Percentiles rank a stretch among this genome's conserved stretches.
Conservation (phyloP, 208 protist genomes). For the Herpetomonas muscarum region DNA sequence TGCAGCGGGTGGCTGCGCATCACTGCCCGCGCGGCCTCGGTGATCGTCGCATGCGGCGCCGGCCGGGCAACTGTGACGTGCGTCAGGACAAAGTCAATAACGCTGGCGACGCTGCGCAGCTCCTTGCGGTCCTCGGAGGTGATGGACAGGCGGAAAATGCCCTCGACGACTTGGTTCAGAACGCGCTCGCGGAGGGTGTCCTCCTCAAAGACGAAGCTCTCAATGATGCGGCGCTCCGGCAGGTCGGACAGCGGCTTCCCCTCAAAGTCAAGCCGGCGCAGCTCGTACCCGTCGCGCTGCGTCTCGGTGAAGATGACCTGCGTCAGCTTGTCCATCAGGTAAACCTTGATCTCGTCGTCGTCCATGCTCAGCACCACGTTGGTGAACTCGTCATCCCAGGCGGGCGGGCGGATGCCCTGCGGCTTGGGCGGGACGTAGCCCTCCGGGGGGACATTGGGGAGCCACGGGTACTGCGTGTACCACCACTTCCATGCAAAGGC, state of each 20-base stretch:
- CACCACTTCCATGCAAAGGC: slow-evolving; percentile 86
- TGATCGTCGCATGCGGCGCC: slow-evolving; percentile 27
- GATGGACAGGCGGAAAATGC: slow-evolving; percentile 74
- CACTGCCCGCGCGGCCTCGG: slow-evolving; percentile 52
- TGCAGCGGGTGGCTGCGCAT: slow-evolving; percentile 71
- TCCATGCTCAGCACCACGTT: slow-evolving; percentile 73
- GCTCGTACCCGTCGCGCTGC: slow-evolving; percentile 88
- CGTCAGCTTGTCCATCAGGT: slow-evolving; percentile 77
- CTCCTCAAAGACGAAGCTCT: slow-evolving; percentile 88
- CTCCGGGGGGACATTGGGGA: slow-evolving; percentile 75
- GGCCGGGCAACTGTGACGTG: slow-evolving; percentile 67
- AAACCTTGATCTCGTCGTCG: slow-evolving; percentile 57
- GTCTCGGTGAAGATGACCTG: slow-evolving; percentile 87
- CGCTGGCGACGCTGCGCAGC: slow-evolving; percentile 74
- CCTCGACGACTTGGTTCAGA: slow-evolving; percentile 80
- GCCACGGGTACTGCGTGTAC: slow-evolving; percentile 89
- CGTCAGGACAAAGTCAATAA: slow-evolving; percentile 83
- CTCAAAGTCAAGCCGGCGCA: slow-evolving; percentile 90
- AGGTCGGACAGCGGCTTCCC: slow-evolving; percentile 86
- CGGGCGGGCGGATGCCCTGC: slow-evolving; percentile 41
- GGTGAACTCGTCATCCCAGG: slow-evolving; percentile 83
- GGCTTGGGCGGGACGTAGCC: slow-evolving; percentile 33
- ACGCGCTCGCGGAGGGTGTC: slow-evolving; percentile 87
- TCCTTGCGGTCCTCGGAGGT: slow-evolving; percentile 74
- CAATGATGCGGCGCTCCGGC: slow-evolving; percentile 84